Evolutionary conservation across 2,329 filamentous ascomycete genomes (phyloP), one percentile per base, ranked within the genome.

Genomic region (Monilinia fructigena): DNA sequence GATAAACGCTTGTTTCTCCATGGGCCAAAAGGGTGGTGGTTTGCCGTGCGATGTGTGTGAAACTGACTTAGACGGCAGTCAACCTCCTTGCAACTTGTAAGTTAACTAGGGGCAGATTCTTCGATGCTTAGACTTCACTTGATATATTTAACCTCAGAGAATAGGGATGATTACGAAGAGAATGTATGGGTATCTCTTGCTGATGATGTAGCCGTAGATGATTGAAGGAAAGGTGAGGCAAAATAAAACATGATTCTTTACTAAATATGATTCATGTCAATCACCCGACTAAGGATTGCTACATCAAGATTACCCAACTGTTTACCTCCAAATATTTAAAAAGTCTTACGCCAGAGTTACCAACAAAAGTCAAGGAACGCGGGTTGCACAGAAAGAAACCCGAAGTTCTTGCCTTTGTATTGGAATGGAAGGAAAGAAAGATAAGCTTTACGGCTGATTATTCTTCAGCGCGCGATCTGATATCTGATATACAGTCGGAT

Each of bases 401-500:
- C 28, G 52, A 35, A 10, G 31, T 54, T 54, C 52, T 52, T 28
- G 48, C 23, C 48, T 23, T 16, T 26, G 23, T 4, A 28, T 54
- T 54, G n/a, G 52, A 35, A 54, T 35, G 18, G 28, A 54, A 54
- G 28, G 52, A n/a, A 31, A 12, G 52, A 35, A 35, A n/a, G 18
- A 35, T 35, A 54, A 54, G 28, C 52, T 54, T 54, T 54, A 20
- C 28, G 52, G 52, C 28, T 35, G 28, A 35, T 31, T 4, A 8
- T 54, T 54, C 28, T 35, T 54, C 52, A 12, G 52, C 52, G 52
- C 28, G 35, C 28, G 18, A 54, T 54, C 52, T 54, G 52, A 54
- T 54, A 54, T 54, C 52, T 54, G 52, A 54, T 54, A 20, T 54
- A 11, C 52, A 26, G 16, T 20, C 23, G 28, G 23, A 53, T 28